These are phyloP conservation scores for Lagenaria siceraria DNA, from an alignment of 306 rosid genomes.

Conservation along the genomic window DNA sequence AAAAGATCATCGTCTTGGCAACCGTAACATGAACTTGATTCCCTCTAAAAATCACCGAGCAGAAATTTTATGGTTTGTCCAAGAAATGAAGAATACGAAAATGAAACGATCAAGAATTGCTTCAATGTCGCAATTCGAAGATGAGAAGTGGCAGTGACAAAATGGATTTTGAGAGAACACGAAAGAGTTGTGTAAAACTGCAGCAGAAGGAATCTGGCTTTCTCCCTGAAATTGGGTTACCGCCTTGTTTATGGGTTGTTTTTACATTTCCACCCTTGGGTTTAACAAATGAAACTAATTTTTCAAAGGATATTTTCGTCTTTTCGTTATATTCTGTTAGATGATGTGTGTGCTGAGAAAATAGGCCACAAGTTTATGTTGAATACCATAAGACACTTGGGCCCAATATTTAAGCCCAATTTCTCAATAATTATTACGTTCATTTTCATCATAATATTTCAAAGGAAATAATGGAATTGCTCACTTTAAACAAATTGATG, in stretches of 20 bases:
- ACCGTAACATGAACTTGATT: background rate
- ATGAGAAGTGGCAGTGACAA: background rate
- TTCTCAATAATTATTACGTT: background rate
- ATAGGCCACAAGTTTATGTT: background rate
- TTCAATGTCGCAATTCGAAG: background rate
- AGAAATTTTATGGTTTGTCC: background rate
- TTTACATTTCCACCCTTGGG: background rate
- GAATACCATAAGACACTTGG: background rate
- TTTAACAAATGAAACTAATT: background rate
- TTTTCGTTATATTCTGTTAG: background rate
- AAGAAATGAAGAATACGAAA: background rate
- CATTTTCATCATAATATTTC: background rate
- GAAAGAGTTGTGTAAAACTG: background rate
- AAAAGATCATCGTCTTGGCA: constrained; percentile 13
- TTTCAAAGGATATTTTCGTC: background rate
- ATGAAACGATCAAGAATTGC: background rate
- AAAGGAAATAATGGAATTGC: too few relatives aligned
- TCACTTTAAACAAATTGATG: too few relatives aligned
- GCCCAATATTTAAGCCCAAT: background rate
- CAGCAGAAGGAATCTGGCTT: background rate
- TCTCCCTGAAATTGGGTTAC: background rate
- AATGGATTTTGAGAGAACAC: background rate
- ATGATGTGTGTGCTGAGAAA: background rate
- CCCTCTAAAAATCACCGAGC: background rate
- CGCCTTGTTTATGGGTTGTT: background rate